Percentiles rank a stretch among this genome's conserved stretches.
phyloP scores from a whole-genome alignment of 2,329 filamentous ascomycete species.

The Cladosporium sp. region DNA sequence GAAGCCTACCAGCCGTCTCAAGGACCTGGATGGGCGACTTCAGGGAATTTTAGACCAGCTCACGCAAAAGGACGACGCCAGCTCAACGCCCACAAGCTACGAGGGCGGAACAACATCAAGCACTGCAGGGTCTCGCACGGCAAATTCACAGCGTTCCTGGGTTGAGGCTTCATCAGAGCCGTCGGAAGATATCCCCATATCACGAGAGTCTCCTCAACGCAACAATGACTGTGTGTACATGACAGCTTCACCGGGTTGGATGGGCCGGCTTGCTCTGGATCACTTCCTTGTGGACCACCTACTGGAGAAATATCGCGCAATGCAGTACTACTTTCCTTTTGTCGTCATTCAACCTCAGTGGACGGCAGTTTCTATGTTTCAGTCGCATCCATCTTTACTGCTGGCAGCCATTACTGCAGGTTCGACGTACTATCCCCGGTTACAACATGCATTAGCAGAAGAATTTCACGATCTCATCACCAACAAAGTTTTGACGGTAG shows the following conservation, averaged over 20 bases:
- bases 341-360: background rate
- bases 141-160: too few species aligned
- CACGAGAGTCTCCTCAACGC: background rate
- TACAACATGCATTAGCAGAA: background rate
- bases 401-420: background rate
- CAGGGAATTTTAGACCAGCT: background rate
- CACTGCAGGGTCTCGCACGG: too few species aligned
- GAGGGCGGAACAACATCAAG: background rate
- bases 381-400: background rate
- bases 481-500: background rate
- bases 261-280: background rate
- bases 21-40: background rate
- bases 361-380: background rate
- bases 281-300: background rate
- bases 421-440: background rate
- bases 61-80: background rate
- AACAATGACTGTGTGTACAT: background rate
- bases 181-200: too few species aligned
- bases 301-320: background rate
- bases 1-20: background rate
- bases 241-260: background rate
- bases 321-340: constrained; percentile 8
- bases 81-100: background rate
- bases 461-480: background rate
- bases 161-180: too few species aligned